Evolutionary conservation across 305 asterid species (phyloP).

Genomic region (Fraxinus ornus): DNA sequence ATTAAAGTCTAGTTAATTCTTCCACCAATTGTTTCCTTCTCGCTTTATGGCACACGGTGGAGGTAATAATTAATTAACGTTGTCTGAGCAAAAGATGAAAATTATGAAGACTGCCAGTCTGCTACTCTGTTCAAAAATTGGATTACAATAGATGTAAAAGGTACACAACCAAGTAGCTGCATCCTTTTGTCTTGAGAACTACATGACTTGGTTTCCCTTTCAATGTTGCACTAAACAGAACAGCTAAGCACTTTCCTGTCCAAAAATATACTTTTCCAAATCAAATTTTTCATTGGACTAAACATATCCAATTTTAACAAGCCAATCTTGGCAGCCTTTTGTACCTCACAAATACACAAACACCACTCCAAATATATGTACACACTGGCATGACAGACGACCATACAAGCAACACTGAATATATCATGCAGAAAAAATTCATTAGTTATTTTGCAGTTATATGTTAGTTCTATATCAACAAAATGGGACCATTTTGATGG

Average conservation of each 20-base stretch:
- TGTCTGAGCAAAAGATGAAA: background rate
- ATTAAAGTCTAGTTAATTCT: background rate
- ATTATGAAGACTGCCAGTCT: background rate
- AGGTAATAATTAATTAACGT: background rate
- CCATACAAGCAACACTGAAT: background rate
- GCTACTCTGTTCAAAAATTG: background rate
- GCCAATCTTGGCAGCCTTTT: background rate
- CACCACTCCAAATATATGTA: background rate
- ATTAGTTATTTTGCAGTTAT: background rate
- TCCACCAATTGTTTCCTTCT: background rate
- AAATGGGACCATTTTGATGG: background rate
- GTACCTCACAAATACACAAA: background rate
- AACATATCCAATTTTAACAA: background rate
- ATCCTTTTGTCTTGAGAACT: background rate
- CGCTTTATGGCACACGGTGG: background rate
- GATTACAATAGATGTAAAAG: background rate
- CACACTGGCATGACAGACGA: background rate
- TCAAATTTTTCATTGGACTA: background rate
- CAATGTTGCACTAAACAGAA: background rate
- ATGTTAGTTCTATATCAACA: background rate
- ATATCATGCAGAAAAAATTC: background rate
- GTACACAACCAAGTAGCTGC: background rate
- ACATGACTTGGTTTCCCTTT: background rate
- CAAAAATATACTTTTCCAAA: background rate
- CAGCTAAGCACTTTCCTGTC: background rate